Base-by-base conservation (phyloP, 257 asterid genomes). In the Plantago elongata region DNA sequence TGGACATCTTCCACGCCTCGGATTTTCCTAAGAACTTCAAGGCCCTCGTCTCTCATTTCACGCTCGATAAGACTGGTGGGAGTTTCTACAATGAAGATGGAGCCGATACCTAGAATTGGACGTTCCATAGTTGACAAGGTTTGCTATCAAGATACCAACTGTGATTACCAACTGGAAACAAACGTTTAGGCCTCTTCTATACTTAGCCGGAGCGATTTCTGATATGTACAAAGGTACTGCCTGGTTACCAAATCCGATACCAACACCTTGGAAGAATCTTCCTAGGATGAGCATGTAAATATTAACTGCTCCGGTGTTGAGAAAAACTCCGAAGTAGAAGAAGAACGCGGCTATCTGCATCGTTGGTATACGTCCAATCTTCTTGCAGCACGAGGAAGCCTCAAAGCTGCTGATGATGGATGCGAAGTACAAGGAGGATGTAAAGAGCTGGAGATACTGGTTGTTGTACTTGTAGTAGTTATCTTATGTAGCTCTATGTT, bases 231-330 rank as follows among this genome's bases (percentile, higher is more conserved):
- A 37, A 0, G 87, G 87, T 5, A 81, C 87, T 11, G 87, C 78
- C 84, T 81, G 74, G 47, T 81, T 81, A 18, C 84, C 87, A 1
- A 78, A 81, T 3, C 87, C 87, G 47, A 81, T 84, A 42, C 87
- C 87, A n/a, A 72, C 13, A 0, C 87, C 84, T 3, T 78, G 77
- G n/a, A 65, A 70, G 42, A 81, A 64, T 57, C 87, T 60, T 5
- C 87, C 87, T 8, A 73, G 13, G 62, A 81, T 81, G 59, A 81
- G 81, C 68, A 75, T 68, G 74, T 59, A 54, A 3, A 46, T 48
- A 13, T 8, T 0, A 15, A 63, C 49, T 5, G 87, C 73, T 0
- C n/a, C 40, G 1, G 72, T 77, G 40, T 80, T 78, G 11, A 81
- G 2, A 11, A 13, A 14, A 4, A 83, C 84, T 1, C 87, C 87